Evolutionary conservation across 306 rosid genomes (phyloP).

Genomic region (Medicago arabica): DNA sequence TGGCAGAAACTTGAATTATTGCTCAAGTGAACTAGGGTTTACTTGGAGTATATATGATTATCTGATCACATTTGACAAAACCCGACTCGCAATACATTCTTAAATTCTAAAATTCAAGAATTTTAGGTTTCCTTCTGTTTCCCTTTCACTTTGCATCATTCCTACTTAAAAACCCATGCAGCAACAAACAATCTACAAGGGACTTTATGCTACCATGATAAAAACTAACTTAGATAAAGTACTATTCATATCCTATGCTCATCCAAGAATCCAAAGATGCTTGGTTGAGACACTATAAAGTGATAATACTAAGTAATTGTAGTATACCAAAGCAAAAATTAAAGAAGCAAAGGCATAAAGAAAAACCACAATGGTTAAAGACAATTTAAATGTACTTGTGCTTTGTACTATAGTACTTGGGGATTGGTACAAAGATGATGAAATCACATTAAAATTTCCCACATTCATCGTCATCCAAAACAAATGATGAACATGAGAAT

Average conservation of each 20-base stretch:
- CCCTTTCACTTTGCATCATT: not conserved
- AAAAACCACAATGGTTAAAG: not conserved
- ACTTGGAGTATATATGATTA: not conserved
- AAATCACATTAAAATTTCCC: conserved; percentile 7
- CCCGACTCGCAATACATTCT: not conserved
- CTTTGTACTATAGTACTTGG: not conserved
- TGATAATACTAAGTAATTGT: not conserved
- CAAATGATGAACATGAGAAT: conserved; percentile 11
- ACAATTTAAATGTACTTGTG: not conserved
- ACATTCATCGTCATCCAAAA: conserved; percentile 24
- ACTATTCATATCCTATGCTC: not conserved
- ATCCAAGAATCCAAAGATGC: not conserved
- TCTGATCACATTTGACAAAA: conserved; percentile 17
- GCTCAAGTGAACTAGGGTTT: conserved; percentile 26
- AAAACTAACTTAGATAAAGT: not conserved
- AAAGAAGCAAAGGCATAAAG: not conserved
- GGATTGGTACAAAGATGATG: not conserved
- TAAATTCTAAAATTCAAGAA: conserved; percentile 8
- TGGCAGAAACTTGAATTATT: not conserved
- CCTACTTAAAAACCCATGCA: not conserved
- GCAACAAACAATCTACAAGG: conserved; percentile 6
- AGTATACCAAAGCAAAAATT: not conserved
- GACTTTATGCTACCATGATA: not conserved
- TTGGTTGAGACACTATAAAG: conserved; percentile 1
- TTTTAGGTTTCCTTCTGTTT: not conserved